Conservation (phyloP, 371 early-diverging fungal genomes). For the Syncephalastrum racemosum region DNA sequence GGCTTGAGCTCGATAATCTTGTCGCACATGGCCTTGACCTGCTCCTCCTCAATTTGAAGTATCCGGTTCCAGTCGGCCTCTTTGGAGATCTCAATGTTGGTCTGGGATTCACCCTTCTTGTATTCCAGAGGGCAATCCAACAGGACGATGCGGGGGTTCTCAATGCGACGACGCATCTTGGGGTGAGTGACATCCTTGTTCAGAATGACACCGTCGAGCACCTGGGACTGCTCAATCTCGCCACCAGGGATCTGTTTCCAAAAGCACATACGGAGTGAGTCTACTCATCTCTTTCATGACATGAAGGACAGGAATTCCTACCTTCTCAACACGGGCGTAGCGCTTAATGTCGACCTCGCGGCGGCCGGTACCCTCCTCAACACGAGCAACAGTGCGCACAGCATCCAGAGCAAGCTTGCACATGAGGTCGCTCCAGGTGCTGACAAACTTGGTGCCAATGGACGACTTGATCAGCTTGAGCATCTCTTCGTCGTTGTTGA, state of each 20-base stretch:
- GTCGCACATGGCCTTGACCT: constrained; percentile 96
- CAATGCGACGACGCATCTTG: constrained; percentile 98
- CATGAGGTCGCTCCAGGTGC: constrained; percentile 96
- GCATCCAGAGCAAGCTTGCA: constrained; percentile 97
- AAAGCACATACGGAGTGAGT: neutral
- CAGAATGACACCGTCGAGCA: constrained; percentile 99
- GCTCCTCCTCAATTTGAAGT: constrained; percentile 99
- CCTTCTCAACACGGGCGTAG: constrained; percentile 97
- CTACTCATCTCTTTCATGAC: neutral
- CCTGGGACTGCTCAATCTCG: constrained; percentile 93
- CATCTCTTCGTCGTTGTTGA: constrained; percentile 85
- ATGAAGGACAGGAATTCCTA: constrained; percentile 19
- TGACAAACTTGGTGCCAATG: constrained; percentile 98
- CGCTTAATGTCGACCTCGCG: constrained; percentile 97
- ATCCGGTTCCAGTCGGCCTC: constrained; percentile 97
- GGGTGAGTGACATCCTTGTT: constrained; percentile 99
- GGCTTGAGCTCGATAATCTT: constrained; percentile 96
- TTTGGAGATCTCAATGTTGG: constrained; percentile 97
- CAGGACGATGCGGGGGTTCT: constrained; percentile 97
- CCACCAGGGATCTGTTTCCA: constrained; percentile 91
- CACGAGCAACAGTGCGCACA: constrained; percentile 85
- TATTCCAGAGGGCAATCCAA: constrained; percentile 99
- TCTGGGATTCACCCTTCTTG: constrained; percentile 99
- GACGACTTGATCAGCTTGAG: constrained; percentile 86
- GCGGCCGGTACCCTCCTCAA: constrained; percentile 70